Base-by-base conservation (phyloP, 495 filamentous ascomycete genomes). In the Penicillium bialowiezense region DNA sequence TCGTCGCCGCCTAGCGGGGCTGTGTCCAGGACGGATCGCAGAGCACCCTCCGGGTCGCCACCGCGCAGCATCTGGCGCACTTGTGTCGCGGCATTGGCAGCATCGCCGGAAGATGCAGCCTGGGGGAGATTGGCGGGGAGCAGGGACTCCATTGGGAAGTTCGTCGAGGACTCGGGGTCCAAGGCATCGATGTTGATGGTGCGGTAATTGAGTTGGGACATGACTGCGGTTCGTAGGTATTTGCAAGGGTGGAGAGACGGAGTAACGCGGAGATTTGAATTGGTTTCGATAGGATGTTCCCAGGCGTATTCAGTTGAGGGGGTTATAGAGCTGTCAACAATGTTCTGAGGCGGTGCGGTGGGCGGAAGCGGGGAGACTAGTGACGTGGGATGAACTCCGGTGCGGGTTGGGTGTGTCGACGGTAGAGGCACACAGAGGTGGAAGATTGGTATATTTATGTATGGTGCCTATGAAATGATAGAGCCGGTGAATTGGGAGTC, bases 171-270 rank as follows among this genome's bases (percentile, higher is more conserved):
- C 70, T 96, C 91, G n/a, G 90, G 87, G 69, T 91, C 85, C 45
- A 92, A 81, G 55, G 83, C 79, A 70, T 96, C 91, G 72, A 96
- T 84, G 75, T 96, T 89, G 77, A 96, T 92, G 59, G 89, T 95
- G 65, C 91, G 88, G 84, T 89, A 96, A 77, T 87, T 86, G 61
- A 74, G 55, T 61, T 72, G 69, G 35, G 82, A 69, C 81, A 85
- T 86, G 41, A 48, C 72, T 56, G 56, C 42, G 51, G 35, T 33
- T 53, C 12, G 23, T 34, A 21, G 33, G 20, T 41, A 29, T 28
- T 52, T 55, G 9, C 10, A 36, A 29, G 32, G 32, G 29, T 13
- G 37, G 35, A 6, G 14, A 29, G 18, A 19, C 14, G 40, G 41
- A 26, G 23, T 8, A 26, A 3, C 3, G 23, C 4, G 23, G 8